Conservation (phyloP, 2,329 filamentous ascomycete genomes). For the Aspergillus sp. region DNA sequence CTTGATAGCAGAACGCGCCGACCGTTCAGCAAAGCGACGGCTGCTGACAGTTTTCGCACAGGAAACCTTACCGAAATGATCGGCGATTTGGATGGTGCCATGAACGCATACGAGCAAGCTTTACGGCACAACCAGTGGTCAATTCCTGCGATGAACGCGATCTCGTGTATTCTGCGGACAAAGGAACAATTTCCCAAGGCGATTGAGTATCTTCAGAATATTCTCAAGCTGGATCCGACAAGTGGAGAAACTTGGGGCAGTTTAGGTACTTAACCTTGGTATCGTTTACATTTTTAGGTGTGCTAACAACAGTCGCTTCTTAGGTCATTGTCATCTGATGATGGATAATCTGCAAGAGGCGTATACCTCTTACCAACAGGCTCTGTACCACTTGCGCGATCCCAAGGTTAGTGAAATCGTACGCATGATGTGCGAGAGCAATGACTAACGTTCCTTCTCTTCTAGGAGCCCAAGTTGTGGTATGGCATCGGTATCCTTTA, state of each 20-base stretch:
- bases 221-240: constrained; percentile 81
- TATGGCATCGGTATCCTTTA: constrained; percentile 98
- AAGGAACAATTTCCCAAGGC: constrained; percentile 93
- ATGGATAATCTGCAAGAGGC: constrained; percentile 97
- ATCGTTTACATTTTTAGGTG: neutral
- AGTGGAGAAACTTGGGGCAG: constrained; percentile 98
- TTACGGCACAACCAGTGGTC: constrained; percentile 86
- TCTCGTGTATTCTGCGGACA: constrained; percentile 85
- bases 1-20: neutral
- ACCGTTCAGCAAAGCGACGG: neutral
- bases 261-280: constrained; percentile 64
- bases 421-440: neutral
- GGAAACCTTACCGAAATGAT: constrained; percentile 85
- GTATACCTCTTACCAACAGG: constrained; percentile 94
- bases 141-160: constrained; percentile 88
- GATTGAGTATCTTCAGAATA: constrained; percentile 87
- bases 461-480: constrained; percentile 92
- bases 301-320: constrained; percentile 18
- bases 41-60: constrained; percentile 42
- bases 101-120: constrained; percentile 87
- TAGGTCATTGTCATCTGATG: constrained; percentile 98
- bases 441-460: constrained; percentile 12
- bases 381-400: constrained; percentile 86
- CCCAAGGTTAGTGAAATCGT: constrained; percentile 70
- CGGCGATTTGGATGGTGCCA: constrained; percentile 84